phyloP scores from a whole-genome alignment of 768 basidiomycete species.

The Russula earlei region DNA sequence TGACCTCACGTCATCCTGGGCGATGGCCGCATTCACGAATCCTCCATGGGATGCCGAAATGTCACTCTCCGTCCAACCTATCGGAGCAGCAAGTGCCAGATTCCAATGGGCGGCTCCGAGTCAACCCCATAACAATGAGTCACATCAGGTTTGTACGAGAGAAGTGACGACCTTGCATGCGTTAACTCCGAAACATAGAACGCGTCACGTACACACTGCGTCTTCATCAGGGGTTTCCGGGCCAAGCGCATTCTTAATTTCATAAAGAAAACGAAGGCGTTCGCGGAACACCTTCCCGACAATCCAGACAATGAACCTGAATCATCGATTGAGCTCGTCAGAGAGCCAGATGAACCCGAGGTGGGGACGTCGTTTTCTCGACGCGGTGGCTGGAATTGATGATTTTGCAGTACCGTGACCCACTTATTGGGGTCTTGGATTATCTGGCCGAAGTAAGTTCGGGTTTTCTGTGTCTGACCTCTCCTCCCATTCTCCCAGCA shows the following conservation, averaged over 20 bases:
- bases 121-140: slow-evolving; percentile 6
- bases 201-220: background rate
- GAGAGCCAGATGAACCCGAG: slow-evolving; percentile 7
- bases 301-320: slow-evolving; percentile 6
- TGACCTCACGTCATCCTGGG: slow-evolving; percentile 16
- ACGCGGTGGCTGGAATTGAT: background rate
- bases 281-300: slow-evolving; percentile 4
- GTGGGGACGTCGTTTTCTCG: background rate
- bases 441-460: slow-evolving; percentile 11
- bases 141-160: background rate
- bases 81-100: background rate
- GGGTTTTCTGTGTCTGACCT: background rate
- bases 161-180: background rate
- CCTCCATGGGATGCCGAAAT: slow-evolving; percentile 2
- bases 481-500: background rate
- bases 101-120: slow-evolving; percentile 1
- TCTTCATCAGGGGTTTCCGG: slow-evolving; percentile 17
- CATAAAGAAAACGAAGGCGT: slow-evolving; percentile 4
- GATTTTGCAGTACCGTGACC: slow-evolving; percentile 8
- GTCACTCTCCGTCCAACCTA: background rate
- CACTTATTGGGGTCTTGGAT: slow-evolving; percentile 10
- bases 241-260: slow-evolving; percentile 10
- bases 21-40: slow-evolving; percentile 15
- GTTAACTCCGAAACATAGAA: background rate
- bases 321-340: slow-evolving; percentile 3